Evolutionary conservation across 768 basidiomycete genomes (phyloP).

Genomic region (Lactifluus subvellereus): DNA sequence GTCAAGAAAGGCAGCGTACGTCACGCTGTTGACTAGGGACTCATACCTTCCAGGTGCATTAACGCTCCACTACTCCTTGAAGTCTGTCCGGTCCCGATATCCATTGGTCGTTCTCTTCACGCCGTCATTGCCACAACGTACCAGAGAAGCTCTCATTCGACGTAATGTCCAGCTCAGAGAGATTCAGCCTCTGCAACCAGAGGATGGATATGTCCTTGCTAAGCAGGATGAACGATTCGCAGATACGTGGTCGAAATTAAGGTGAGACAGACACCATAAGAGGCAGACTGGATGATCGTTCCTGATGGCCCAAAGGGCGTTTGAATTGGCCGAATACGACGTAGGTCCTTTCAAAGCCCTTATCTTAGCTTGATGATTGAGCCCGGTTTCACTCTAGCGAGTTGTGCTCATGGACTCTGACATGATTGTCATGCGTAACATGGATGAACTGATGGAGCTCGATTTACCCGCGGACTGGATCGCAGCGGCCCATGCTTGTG

Average conservation of each 20-base stretch:
- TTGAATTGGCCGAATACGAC: slow-evolving; percentile 63
- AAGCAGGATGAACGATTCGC: slow-evolving; percentile 44
- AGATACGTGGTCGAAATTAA: slow-evolving; percentile 63
- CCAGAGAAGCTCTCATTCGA: slow-evolving; percentile 43
- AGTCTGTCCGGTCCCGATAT: slow-evolving; percentile 38
- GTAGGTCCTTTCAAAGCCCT: slow-evolving; percentile 34
- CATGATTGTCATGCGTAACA: slow-evolving; percentile 78
- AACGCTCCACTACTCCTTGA: slow-evolving; percentile 47
- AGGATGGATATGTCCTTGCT: slow-evolving; percentile 36
- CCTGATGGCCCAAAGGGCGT: slow-evolving; percentile 37
- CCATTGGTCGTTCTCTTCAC: slow-evolving; percentile 51
- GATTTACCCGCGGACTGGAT: slow-evolving; percentile 63
- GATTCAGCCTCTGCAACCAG: slow-evolving; percentile 55
- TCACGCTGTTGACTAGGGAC: slow-evolving; percentile 68
- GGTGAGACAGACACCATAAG: slow-evolving; percentile 29
- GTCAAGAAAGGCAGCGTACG: slow-evolving; percentile 52
- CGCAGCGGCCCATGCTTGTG: slow-evolving; percentile 85
- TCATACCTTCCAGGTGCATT: slow-evolving; percentile 54
- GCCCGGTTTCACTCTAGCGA: slow-evolving; percentile 40
- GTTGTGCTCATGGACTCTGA: slow-evolving; percentile 82
- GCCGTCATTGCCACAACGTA: slow-evolving; percentile 33
- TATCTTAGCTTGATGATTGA: neutral
- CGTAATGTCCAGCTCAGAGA: slow-evolving; percentile 51
- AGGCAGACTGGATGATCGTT: neutral
- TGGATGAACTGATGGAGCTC: slow-evolving; percentile 66